Evolutionary conservation across 2,329 filamentous ascomycete species (phyloP), one percentile per base, ranked within the genome.

Genomic region (Magnaporthales sp.): DNA sequence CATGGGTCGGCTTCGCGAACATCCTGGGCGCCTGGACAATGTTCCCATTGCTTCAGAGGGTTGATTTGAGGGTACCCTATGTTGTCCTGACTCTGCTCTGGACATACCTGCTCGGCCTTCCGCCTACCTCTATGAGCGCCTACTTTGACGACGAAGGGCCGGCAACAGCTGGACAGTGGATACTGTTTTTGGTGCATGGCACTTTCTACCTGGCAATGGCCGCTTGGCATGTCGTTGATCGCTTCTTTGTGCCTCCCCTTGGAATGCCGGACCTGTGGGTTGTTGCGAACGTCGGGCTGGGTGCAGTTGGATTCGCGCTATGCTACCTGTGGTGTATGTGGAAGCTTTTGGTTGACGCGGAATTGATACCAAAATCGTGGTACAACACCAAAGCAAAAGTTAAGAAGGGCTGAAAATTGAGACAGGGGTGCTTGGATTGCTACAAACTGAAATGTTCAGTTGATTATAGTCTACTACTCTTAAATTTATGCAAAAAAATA

Each of bases 1-100:
- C 92, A 1, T 99, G 95, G 95, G 89, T 98, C 4, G 93, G 93
- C n/a, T 96, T 96, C 74, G 93, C 93, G 66, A 99, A 99, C 74
- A 83, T 95, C 15, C 84, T 97, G 11, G 94, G 91, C 9, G 86
- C 86, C 32, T 97, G 93, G 92, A 98, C 95, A 6, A 90, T 98
- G 86, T 99, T 92, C 74, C 95, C 95, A 0, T 82, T 99, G 7
- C 85, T 99, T 46, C 87, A 90, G 72, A 87, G 94, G 62, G 95
- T 98, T 67, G 91, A 93, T 60, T 81, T 99, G 9, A 83, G 85
- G 13, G 83, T 97, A 10, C 95, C 96, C 0, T 99, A 99, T 74
- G 85, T 87, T 46, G 90, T 97, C 13, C 80, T 98, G 31, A 91
- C 91, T 0, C 81, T 94, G 1, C 84, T 99, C 1, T 99, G 95